Percentiles rank a stretch among this genome's conserved stretches.
Evolutionary conservation across 768 basidiomycete genomes (phyloP).

Genomic region (Phlegmacium glaucopus): DNA sequence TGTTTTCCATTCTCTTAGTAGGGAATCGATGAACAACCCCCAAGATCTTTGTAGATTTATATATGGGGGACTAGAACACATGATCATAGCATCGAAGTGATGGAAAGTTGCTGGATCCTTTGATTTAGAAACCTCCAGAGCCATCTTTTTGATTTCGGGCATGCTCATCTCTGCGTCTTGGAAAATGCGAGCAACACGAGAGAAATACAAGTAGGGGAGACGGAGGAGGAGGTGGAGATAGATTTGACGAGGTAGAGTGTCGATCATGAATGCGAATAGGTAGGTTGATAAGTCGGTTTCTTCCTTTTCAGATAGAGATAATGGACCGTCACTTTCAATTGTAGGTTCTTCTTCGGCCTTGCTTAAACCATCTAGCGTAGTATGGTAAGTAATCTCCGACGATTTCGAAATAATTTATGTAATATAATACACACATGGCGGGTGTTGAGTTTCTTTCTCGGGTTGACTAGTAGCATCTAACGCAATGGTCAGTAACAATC

Average conservation of each 20-base stretch:
- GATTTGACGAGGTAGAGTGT: slow-evolving; percentile 26
- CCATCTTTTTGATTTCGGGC: slow-evolving; percentile 45
- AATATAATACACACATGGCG: no score
- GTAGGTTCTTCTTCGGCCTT: no score
- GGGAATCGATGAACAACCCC: slow-evolving; percentile 22
- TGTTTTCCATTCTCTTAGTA: slow-evolving; percentile 26
- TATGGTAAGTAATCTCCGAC: no score
- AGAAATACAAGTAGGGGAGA: slow-evolving; percentile 63
- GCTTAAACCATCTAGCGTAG: no score
- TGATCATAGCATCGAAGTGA: slow-evolving; percentile 1
- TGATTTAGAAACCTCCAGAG: slow-evolving; percentile 18
- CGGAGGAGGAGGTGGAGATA: slow-evolving; percentile 44
- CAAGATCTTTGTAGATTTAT: slow-evolving; percentile 33
- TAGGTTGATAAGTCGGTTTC: no score
- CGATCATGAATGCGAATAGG: slow-evolving; percentile 20
- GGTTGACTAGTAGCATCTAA: no score
- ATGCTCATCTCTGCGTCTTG: slow-evolving; percentile 62
- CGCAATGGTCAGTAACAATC: no score
- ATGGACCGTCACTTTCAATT: no score
- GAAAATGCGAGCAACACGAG: slow-evolving; percentile 60
- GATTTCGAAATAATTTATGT: no score
- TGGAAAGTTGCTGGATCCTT: slow-evolving; percentile 1
- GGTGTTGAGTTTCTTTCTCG: no score
- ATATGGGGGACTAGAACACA: slow-evolving; percentile 7
- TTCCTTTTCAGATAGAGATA: no score